These are phyloP conservation scores for Phytophthora megakarya DNA, from an alignment of 352 stramenopile genomes.

Conservation along the genomic window DNA sequence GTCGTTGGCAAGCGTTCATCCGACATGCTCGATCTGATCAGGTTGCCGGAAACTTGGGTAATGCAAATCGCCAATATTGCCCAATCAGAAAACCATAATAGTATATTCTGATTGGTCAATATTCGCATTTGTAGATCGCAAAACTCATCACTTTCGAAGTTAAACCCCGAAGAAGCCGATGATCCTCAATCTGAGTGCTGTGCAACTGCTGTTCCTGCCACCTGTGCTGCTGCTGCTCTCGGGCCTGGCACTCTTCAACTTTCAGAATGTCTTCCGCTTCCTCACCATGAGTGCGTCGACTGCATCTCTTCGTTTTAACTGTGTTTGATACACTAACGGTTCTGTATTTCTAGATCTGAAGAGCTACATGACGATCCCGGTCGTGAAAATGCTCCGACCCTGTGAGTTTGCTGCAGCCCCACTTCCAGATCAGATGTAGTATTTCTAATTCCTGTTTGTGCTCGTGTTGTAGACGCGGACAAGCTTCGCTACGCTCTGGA, in stretches of 20 bases:
- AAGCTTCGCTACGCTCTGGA: constrained; percentile 75
- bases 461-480: constrained; percentile 49
- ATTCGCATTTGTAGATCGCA: neutral
- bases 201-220: constrained; percentile 75
- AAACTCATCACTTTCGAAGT: constrained; percentile 1
- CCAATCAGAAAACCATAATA: too few relatives aligned
- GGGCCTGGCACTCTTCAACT: constrained; percentile 77
- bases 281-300: constrained; percentile 60
- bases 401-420: constrained; percentile 35
- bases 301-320: neutral
- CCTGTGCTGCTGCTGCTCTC: constrained; percentile 69
- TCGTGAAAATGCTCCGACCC: constrained; percentile 57
- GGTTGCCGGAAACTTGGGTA: too few relatives aligned
- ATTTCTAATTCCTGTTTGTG: too few relatives aligned
- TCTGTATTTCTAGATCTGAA: constrained; percentile 48
- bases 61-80: too few relatives aligned
- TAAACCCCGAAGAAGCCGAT: constrained; percentile 22
- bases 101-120: constrained; percentile 3
- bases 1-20: too few relatives aligned
- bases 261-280: constrained; percentile 77
- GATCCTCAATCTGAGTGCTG: constrained; percentile 53
- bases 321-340: neutral
- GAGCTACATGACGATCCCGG: constrained; percentile 71
- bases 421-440: too few relatives aligned
- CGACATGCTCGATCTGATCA: too few relatives aligned